These are phyloP conservation scores for Hypoxylon fragiforme DNA, from an alignment of 495 filamentous ascomycete genomes.

Conservation along the genomic window DNA sequence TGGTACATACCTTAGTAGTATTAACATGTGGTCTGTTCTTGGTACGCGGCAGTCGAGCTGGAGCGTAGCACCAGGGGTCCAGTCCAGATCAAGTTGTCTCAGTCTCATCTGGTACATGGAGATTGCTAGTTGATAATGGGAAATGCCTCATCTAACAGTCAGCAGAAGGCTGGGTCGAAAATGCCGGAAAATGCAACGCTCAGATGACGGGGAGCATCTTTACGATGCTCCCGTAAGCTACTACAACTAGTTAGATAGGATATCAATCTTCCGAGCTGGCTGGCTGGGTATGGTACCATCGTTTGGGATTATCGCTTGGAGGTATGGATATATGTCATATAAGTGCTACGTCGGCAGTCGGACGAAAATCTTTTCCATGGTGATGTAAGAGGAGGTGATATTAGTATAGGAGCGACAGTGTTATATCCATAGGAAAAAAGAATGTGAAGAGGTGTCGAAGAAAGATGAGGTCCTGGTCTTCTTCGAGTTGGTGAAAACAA, in stretches of 20 bases:
- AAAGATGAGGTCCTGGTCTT: conserved; percentile 2
- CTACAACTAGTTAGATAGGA: conserved; percentile 27
- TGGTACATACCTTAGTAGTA: too few relatives aligned
- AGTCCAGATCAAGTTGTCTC: conserved; percentile 14
- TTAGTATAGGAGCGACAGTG: not conserved
- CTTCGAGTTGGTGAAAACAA: conserved; percentile 10
- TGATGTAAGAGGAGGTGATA: conserved; percentile 1
- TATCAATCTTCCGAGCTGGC: conserved; percentile 25
- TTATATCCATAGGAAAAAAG: not conserved
- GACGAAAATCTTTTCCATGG: not conserved
- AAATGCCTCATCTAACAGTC: conserved; percentile 31
- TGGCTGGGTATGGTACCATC: conserved; percentile 25
- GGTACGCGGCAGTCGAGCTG: conserved; percentile 20
- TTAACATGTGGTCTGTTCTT: conserved; percentile 25
- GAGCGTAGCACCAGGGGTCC: conserved; percentile 8
- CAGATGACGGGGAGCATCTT: conserved; percentile 18
- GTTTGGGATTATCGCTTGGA: conserved; percentile 12
- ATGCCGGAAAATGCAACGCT: conserved; percentile 23
- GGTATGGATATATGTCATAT: not conserved
- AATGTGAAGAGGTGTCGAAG: conserved; percentile 11
- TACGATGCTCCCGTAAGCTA: conserved; percentile 27
- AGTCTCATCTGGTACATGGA: conserved; percentile 2
- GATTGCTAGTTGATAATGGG: conserved; percentile 12
- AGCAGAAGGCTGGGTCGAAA: conserved; percentile 1
- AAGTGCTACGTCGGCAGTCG: not conserved